phyloP scores from a whole-genome alignment of 2,329 filamentous ascomycete species.

The Fusarium oligoseptatum region DNA sequence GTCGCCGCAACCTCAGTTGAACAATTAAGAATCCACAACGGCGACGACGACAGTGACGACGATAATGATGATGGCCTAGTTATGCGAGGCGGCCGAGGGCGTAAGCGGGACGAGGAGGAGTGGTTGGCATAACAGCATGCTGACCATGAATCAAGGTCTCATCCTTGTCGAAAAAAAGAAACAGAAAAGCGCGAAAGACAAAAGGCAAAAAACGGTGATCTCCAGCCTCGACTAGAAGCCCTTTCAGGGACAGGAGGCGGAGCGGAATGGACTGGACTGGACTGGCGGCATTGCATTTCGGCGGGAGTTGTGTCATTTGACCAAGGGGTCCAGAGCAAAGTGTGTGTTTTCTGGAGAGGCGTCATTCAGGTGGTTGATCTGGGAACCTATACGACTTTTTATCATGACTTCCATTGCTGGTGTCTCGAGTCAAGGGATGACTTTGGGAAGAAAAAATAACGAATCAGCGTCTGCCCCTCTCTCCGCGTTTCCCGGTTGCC shows the following conservation, averaged over 20 bases:
- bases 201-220: constrained; percentile 27
- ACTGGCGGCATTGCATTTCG: constrained; percentile 47
- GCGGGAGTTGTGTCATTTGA: constrained; percentile 45
- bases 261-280: constrained; percentile 7
- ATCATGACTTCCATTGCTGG: constrained; percentile 26
- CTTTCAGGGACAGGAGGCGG: constrained; percentile 27
- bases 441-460: constrained; percentile 33
- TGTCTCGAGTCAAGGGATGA: constrained; percentile 23
- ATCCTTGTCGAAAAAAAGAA: constrained; percentile 26
- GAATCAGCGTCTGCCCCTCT: constrained; percentile 26
- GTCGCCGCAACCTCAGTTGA: constrained; percentile 54
- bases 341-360: constrained; percentile 40
- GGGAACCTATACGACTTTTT: constrained; percentile 40
- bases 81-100: constrained; percentile 60
- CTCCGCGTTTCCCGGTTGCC: background rate
- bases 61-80: constrained; percentile 71
- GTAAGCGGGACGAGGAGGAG: constrained; percentile 70
- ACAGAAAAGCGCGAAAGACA: constrained; percentile 25
- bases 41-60: constrained; percentile 61
- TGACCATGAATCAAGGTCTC: constrained; percentile 2
- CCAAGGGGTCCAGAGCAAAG: constrained; percentile 18
- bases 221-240: constrained; percentile 23
- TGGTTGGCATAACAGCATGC: constrained; percentile 64
- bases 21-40: constrained; percentile 57
- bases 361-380: constrained; percentile 42